A percentile compares a stretch with the other conserved stretches of the same genome.
Conservation (phyloP, 495 filamentous ascomycete genomes). For the Beverwykella pulmonaria region DNA sequence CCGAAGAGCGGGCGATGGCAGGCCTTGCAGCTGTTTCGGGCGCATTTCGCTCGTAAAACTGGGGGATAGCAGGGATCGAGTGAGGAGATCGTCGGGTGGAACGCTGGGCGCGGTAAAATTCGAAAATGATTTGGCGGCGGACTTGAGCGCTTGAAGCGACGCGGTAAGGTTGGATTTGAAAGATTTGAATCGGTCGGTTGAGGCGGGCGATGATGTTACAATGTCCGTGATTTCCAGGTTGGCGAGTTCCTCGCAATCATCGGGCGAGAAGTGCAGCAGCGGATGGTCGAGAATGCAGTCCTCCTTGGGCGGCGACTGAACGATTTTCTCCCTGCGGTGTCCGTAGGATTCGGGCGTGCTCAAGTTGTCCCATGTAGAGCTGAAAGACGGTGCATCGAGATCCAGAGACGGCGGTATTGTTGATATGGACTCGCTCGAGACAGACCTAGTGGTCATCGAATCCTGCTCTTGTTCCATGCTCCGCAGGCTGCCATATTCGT, state of each 20-base stretch:
- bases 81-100: slow-evolving; percentile 86
- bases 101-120: slow-evolving; percentile 66
- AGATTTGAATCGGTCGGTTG: slow-evolving; percentile 42
- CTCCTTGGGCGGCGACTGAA: slow-evolving; percentile 36
- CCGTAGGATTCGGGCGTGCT: slow-evolving; percentile 36
- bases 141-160: slow-evolving; percentile 82
- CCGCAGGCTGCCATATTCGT: slow-evolving; percentile 30
- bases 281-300: slow-evolving; percentile 46
- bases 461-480: slow-evolving; percentile 36
- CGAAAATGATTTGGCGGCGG: slow-evolving; percentile 81
- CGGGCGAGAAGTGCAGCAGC: slow-evolving; percentile 35
- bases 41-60: slow-evolving; percentile 87
- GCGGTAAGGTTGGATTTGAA: slow-evolving; percentile 96
- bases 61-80: slow-evolving; percentile 78
- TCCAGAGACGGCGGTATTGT: slow-evolving; percentile 46
- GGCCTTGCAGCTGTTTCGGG: slow-evolving; percentile 71
- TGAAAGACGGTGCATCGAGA: slow-evolving; percentile 38
- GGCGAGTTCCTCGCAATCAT: slow-evolving; percentile 36
- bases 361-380: slow-evolving; percentile 32
- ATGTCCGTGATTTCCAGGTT: slow-evolving; percentile 29
- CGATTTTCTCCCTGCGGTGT: slow-evolving; percentile 38
- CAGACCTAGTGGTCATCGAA: slow-evolving; percentile 37
- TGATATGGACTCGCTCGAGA: slow-evolving; percentile 45
- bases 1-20: slow-evolving; percentile 82
- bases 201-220: slow-evolving; percentile 37